Percentiles rank a stretch among this genome's conserved stretches.
Evolutionary conservation across 2,329 filamentous ascomycete genomes (phyloP).

Genomic region (Alternaria infectoria): DNA sequence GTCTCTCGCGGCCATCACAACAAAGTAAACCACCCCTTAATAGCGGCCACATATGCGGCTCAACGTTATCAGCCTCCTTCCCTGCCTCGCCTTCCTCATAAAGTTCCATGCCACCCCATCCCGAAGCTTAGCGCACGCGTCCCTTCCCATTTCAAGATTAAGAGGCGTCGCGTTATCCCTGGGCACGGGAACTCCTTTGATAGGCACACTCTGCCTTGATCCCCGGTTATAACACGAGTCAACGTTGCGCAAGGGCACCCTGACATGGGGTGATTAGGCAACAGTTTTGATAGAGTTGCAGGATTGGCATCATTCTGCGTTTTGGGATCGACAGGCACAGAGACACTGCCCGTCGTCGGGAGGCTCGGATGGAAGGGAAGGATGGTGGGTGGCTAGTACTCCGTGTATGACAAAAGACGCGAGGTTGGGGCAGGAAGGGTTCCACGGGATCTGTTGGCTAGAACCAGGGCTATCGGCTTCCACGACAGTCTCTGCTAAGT

Average conservation of each 20-base stretch:
- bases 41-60: conserved; percentile 27
- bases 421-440: not conserved
- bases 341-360: not conserved
- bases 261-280: conserved; percentile 16
- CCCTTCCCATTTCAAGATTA: conserved; percentile 16
- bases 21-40: not conserved
- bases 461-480: conserved; percentile 13
- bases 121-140: conserved; percentile 2
- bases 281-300: conserved; percentile 13
- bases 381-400: conserved; percentile 1
- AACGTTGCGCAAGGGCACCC: conserved; percentile 11
- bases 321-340: conserved; percentile 25
- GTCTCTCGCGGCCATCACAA: not conserved
- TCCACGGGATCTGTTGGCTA: conserved; percentile 9
- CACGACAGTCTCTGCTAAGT: conserved; percentile 2
- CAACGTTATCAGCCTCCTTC: conserved; percentile 24
- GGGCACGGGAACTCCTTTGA: conserved; percentile 15
- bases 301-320: conserved; percentile 12
- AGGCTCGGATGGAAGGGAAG: conserved; percentile 5
- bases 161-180: conserved; percentile 21
- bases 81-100: conserved; percentile 5
- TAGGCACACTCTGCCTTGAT: conserved; percentile 2
- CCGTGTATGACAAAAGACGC: not conserved
- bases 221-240: not conserved
- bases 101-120: not conserved